A percentile compares a stretch with the other conserved stretches of the same genome.
Evolutionary conservation across 2,329 filamentous ascomycete genomes (phyloP).

Genomic region (Pseudopyrenochaeta lycopersici): DNA sequence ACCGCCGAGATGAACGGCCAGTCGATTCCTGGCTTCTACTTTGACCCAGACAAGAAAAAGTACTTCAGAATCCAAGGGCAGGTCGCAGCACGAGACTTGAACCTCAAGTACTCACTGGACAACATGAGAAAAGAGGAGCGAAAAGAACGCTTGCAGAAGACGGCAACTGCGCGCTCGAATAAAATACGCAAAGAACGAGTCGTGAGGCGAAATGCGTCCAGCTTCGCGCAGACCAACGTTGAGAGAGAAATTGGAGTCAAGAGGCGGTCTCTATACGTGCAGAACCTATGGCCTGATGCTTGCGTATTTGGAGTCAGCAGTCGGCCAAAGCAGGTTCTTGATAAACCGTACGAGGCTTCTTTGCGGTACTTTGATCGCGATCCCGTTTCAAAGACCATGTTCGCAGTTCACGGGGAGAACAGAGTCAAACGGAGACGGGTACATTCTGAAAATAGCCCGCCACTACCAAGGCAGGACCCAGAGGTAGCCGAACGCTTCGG

Average conservation of each 20-base stretch:
- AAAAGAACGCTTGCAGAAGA: slow-evolving; percentile 29
- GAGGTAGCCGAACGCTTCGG: slow-evolving; percentile 1
- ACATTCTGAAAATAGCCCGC: slow-evolving; percentile 5
- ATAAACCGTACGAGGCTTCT: slow-evolving; percentile 1
- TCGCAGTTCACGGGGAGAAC: slow-evolving; percentile 34
- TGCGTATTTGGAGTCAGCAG: slow-evolving; percentile 24
- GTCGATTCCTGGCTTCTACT: slow-evolving; percentile 60
- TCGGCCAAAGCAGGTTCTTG: slow-evolving; percentile 15
- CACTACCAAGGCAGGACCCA: slow-evolving; percentile 8
- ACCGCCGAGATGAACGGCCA: slow-evolving; percentile 47
- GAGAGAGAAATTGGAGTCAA: slow-evolving; percentile 39
- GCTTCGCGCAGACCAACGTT: slow-evolving; percentile 26
- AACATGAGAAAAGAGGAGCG: slow-evolving; percentile 51
- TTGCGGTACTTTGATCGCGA: slow-evolving; percentile 42
- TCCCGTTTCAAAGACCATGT: slow-evolving; percentile 31
- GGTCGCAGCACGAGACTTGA: slow-evolving; percentile 39
- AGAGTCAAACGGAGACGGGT: slow-evolving; percentile 23
- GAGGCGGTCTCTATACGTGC: slow-evolving; percentile 26
- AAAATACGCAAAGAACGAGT: slow-evolving; percentile 36
- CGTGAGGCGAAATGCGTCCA: slow-evolving; percentile 23
- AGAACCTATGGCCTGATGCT: slow-evolving; percentile 37
- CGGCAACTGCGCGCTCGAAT: slow-evolving; percentile 8
- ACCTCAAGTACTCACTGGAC: slow-evolving; percentile 51
- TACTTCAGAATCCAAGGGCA: slow-evolving; percentile 59
- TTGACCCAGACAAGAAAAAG: slow-evolving; percentile 57